phyloP scores from a whole-genome alignment of 129 eudicot species.

The Saposhnikovia divaricata region DNA sequence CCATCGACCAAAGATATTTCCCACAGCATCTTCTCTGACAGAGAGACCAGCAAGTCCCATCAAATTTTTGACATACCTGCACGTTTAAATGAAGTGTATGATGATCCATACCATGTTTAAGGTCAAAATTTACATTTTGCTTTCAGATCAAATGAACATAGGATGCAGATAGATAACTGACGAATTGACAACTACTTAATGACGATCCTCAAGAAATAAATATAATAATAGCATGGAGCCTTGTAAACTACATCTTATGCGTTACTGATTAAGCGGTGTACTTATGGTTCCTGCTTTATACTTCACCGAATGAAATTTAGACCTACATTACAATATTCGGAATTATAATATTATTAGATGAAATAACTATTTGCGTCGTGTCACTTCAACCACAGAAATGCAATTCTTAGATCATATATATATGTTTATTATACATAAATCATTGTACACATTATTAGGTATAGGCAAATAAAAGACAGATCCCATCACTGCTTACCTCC shows the following conservation, averaged over 20 bases:
- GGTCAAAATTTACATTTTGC: background rate
- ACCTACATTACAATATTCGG: background rate
- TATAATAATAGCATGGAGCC: background rate
- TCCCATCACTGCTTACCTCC: constrained; percentile 39
- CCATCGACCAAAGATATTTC: constrained; percentile 97
- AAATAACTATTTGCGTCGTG: background rate
- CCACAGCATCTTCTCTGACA: constrained; percentile 90
- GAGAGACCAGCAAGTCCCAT: constrained; percentile 84
- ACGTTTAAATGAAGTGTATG: constrained; percentile 8
- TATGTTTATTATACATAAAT: background rate
- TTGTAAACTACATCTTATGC: background rate
- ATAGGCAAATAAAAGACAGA: too few species aligned
- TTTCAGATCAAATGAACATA: background rate
- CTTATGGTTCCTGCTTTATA: background rate
- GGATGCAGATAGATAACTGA: background rate
- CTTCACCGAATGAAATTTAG: background rate
- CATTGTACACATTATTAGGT: background rate
- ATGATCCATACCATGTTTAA: background rate
- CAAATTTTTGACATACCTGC: constrained; percentile 68
- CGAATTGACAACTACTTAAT: background rate
- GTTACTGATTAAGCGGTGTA: background rate
- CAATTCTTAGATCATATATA: background rate
- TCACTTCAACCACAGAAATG: background rate
- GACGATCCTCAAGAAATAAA: background rate
- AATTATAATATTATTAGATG: background rate